These are phyloP conservation scores for Mycena venus DNA, from an alignment of 768 basidiomycete species.

Conservation along the genomic window DNA sequence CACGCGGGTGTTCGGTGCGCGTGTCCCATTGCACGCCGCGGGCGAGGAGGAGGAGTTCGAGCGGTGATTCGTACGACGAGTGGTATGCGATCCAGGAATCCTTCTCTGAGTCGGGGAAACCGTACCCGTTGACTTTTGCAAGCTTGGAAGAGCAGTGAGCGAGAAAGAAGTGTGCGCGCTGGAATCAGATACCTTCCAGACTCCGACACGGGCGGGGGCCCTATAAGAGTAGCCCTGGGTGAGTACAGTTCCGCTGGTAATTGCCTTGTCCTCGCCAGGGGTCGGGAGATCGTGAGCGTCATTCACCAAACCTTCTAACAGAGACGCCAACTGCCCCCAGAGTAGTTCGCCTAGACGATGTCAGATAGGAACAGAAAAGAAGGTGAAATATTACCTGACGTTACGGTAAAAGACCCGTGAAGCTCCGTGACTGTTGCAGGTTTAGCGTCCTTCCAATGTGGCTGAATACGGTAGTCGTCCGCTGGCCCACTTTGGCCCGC, in stretches of 20 bases:
- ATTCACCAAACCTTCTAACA: conserved; percentile 1
- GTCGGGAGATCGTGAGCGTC: conserved; percentile 3
- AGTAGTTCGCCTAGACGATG: conserved; percentile 31
- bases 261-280: conserved; percentile 4
- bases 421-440: neutral
- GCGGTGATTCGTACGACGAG: conserved; percentile 16
- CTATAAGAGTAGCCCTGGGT: conserved; percentile 19
- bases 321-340: conserved; percentile 24
- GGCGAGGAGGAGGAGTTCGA: conserved; percentile 17
- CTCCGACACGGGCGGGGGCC: conserved; percentile 18
- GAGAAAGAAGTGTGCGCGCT: neutral
- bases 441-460: conserved; percentile 18
- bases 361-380: neutral
- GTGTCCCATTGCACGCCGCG: conserved; percentile 2
- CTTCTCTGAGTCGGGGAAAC: neutral
- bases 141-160: neutral
- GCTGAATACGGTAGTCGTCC: neutral
- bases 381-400: conserved; percentile 16
- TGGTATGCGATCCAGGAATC: conserved; percentile 33
- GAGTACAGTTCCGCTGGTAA: neutral
- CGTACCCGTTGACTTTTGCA: conserved; percentile 26
- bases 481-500: neutral
- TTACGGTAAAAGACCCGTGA: conserved; percentile 22
- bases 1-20: conserved; percentile 6
- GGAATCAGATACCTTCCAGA: conserved; percentile 26